Evolutionary conservation across 129 eudicot genomes (phyloP).

Genomic region (Daucus carota): DH1_v3.0 NC_030382.2:21623501-21624000

Average conservation of each 20-base stretch:
- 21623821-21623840: conserved; percentile 84
- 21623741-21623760: background rate
- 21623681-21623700: background rate
- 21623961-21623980: background rate
- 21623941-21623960: background rate
- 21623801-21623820: conserved; percentile 59
- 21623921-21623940: background rate
- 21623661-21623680: background rate
- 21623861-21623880: conserved; percentile 99
- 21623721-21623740: background rate
- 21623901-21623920: background rate
- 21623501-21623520: conserved; percentile 87
- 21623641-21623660: conserved; percentile 2
- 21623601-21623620: background rate
- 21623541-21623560: conserved; percentile 89
- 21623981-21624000: background rate
- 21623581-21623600: conserved; percentile 46
- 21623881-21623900: conserved; percentile 12
- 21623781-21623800: background rate
- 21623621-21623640: background rate
- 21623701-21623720: background rate
- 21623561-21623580: conserved; percentile 97
- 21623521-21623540: conserved; percentile 88
- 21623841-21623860: conserved; percentile 87
- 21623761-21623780: background rate